Conservation (phyloP, 2,329 filamentous ascomycete genomes). For the Sporothrix mexicana region DNA sequence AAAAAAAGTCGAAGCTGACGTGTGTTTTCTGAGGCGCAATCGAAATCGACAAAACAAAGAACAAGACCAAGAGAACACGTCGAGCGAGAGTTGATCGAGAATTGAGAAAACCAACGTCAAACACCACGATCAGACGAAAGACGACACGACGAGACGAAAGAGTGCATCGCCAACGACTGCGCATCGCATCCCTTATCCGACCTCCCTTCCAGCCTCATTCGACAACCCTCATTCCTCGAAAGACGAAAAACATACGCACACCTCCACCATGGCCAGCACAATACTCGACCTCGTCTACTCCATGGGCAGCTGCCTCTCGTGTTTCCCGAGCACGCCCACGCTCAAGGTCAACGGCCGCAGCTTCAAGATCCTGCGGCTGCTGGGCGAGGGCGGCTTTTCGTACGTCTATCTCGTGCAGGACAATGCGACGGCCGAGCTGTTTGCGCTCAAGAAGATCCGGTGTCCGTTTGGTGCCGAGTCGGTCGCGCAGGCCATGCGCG, state of each 20-base stretch:
- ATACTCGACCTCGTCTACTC: slow-evolving; percentile 89
- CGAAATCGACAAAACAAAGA: background rate
- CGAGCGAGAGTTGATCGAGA: background rate
- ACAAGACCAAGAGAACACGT: background rate
- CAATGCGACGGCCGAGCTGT: slow-evolving; percentile 78
- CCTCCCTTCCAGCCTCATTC: background rate
- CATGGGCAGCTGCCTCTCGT: slow-evolving; percentile 92
- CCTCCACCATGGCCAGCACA: slow-evolving; percentile 72
- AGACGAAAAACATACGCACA: no score
- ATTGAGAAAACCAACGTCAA: background rate
- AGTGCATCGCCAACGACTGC: background rate
- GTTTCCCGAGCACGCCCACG: slow-evolving; percentile 91
- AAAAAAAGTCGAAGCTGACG: slow-evolving; percentile 26
- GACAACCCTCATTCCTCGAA: background rate
- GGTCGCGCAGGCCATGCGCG: slow-evolving; percentile 90
- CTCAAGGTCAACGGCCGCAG: slow-evolving; percentile 93
- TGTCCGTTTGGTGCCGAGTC: slow-evolving; percentile 98
- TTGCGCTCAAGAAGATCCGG: slow-evolving; percentile 97
- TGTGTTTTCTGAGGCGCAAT: background rate
- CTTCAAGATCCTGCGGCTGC: slow-evolving; percentile 92
- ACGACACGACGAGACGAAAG: background rate
- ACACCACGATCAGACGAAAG: background rate
- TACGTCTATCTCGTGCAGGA: slow-evolving; percentile 99
- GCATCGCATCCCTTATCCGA: background rate
- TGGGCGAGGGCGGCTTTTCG: slow-evolving; percentile 98